These are phyloP conservation scores for Heterococcus sp. DNA, from an alignment of 108 stramenopile genomes.

Conservation along the genomic window DNA sequence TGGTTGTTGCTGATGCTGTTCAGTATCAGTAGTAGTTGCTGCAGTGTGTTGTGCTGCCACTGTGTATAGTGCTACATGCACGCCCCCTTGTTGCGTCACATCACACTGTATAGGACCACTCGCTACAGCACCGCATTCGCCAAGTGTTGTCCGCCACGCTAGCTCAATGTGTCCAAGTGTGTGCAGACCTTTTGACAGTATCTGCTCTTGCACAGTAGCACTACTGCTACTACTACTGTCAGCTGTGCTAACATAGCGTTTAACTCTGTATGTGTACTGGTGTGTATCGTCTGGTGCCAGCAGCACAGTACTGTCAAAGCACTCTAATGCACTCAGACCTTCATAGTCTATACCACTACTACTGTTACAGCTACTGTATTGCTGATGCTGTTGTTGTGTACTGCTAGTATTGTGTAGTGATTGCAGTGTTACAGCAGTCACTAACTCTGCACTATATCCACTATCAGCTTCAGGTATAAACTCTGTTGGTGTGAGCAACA, in stretches of 20 bases:
- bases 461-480: not conserved
- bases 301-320: slow-evolving; percentile 18
- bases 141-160: slow-evolving; percentile 30
- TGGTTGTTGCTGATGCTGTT: not conserved
- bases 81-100: slow-evolving; percentile 12
- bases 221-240: not conserved
- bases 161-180: slow-evolving; percentile 5
- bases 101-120: slow-evolving; percentile 2
- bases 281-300: slow-evolving; percentile 15
- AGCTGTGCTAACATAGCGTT: not conserved
- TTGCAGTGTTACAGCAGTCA: no score
- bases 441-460: not conserved
- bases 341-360: not conserved
- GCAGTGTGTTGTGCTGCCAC: no score
- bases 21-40: no score
- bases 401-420: no score
- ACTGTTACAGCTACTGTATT: no score
- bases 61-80: no score
- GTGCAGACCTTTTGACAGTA: not conserved
- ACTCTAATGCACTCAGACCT: slow-evolving; percentile 5
- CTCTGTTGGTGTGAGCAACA: no score
- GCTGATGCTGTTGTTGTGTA: no score
- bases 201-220: no score
- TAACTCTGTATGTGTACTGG: slow-evolving; percentile 5
- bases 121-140: slow-evolving; percentile 16